Evolutionary conservation across 2,329 filamentous ascomycete species (phyloP), one percentile per base, ranked within the genome.

Genomic region (Sporothrix curviconia): DNA sequence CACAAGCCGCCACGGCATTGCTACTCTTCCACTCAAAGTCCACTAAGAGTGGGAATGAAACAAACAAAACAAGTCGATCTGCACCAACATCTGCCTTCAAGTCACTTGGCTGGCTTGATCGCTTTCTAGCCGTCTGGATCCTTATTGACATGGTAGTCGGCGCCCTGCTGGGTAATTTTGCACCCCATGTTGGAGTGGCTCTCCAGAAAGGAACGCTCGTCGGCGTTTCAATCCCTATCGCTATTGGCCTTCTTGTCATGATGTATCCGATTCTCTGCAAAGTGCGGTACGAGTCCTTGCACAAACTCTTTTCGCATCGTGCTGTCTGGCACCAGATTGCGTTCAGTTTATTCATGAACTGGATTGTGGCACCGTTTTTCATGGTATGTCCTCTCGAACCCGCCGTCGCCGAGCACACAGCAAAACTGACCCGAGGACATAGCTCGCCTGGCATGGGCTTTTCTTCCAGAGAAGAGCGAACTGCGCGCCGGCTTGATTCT

Each of bases 181-280:
- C 89, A 1, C 78, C 82, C 0, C 74, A 73, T 22, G 81, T 81
- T 1, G 84, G 81, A 0, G 78, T 78, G 0, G 79, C 83, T 0
- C 69, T 94, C 14, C 81, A 92, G 61, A 81, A 78, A 64, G 89
- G 89, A 6, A 80, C 82, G 25, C 91, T 92, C 64, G 86, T 89
- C 3, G 65, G 64, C 3, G 67, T 71, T 1, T 71, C 70, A 0
- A 55, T 70, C 2, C 76, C 77, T 0, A 78, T 80, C 15, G 64
- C 90, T 0, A 74, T 95, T 49, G 90, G 90, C 0, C 73, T 95
- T 1, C 77, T 95, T 1, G 84, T 95, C 42, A 95, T 95, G 90
- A 95, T 95, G 89, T 95, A 94, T 66, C 91, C 90, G 0, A 95
- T 95, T 59, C 75, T 95, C 0, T 95, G 89, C 78, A 94, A 94